phyloP scores from a whole-genome alignment of 2,329 filamentous ascomycete genomes.

The Sphaerulina vaccinii region DNA sequence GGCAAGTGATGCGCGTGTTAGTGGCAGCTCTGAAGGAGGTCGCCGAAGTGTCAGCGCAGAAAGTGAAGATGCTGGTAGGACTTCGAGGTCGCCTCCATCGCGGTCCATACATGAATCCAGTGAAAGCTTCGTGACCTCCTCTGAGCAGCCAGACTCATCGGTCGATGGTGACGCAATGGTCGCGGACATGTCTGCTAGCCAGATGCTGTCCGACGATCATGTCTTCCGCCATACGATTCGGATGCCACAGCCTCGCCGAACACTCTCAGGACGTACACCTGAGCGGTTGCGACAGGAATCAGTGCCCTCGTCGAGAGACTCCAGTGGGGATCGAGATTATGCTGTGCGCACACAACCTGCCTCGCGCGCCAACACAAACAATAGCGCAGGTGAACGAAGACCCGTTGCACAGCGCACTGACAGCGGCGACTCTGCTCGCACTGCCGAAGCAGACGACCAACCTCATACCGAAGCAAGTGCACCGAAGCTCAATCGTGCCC shows the following conservation, averaged over 20 bases:
- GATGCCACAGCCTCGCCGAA: constrained; percentile 26
- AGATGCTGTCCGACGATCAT: constrained; percentile 82
- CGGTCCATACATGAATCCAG: constrained; percentile 62
- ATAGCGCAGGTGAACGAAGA: constrained; percentile 7
- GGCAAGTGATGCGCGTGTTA: constrained; percentile 35
- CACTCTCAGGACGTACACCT: constrained; percentile 24
- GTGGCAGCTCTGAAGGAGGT: constrained; percentile 40
- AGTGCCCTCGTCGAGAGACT: constrained; percentile 39
- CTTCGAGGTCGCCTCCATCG: constrained; percentile 50
- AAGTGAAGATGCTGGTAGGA: constrained; percentile 41
- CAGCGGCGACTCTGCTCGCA: constrained; percentile 21
- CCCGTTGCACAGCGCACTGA: constrained; percentile 15
- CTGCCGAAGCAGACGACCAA: constrained; percentile 13
- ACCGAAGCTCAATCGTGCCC: constrained; percentile 23
- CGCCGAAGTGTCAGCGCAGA: constrained; percentile 64
- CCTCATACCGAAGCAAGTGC: constrained; percentile 12
- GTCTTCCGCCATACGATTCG: constrained; percentile 77
- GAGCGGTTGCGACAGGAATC: constrained; percentile 36
- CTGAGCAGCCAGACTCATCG: constrained; percentile 30
- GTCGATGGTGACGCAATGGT: constrained; percentile 21
- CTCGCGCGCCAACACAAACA: constrained; percentile 30
- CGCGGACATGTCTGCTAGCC: constrained; percentile 69
- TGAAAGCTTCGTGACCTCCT: constrained; percentile 63
- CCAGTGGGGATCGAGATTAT: constrained; percentile 28
- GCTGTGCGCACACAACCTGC: constrained; percentile 33